These are phyloP conservation scores for Veloboletus limbatus DNA, from an alignment of 1,284 basidiomycete species.

Conservation along the genomic window DNA sequence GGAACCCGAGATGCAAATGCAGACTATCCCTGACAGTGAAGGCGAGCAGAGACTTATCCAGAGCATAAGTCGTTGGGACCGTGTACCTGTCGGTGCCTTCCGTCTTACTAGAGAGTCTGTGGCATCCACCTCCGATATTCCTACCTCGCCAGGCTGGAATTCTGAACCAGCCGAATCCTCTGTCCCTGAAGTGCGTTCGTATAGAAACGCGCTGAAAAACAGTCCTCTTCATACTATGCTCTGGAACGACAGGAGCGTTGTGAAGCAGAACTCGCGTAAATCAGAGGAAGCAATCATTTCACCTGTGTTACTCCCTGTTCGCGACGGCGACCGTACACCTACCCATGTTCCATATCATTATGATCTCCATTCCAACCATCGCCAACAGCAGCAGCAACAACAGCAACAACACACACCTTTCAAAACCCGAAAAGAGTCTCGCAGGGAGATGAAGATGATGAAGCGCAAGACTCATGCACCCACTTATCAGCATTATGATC, in stretches of 20 bases:
- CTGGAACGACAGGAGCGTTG: conserved; percentile 45
- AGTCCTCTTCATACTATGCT: conserved; percentile 57
- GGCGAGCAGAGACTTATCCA: conserved; percentile 32
- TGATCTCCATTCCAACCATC: conserved; percentile 28
- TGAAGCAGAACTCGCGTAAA: conserved; percentile 22
- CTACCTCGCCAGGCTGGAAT: conserved; percentile 30
- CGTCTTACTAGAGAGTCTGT: conserved; percentile 55
- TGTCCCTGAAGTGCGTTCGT: conserved; percentile 22
- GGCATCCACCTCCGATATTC: conserved; percentile 28
- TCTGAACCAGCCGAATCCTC: conserved; percentile 25
- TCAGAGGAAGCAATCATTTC: conserved; percentile 40
- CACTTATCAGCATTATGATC: conserved; percentile 34
- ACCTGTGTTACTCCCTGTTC: conserved; percentile 52
- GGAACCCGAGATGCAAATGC: conserved; percentile 41
- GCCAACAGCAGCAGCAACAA: conserved; percentile 38
- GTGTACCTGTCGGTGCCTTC: conserved; percentile 71
- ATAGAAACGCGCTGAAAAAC: conserved; percentile 46
- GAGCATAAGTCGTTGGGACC: conserved; percentile 64
- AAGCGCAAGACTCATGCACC: conserved; percentile 54
- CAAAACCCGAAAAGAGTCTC: conserved; percentile 55
- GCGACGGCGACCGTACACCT: conserved; percentile 58
- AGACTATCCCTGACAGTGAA: conserved; percentile 31
- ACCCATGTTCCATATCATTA: conserved; percentile 32
- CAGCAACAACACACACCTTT: conserved; percentile 39
- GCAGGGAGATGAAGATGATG: conserved; percentile 60